Conservation (phyloP, 352 stramenopile genomes). For the Lagenidium sp. region DNA sequence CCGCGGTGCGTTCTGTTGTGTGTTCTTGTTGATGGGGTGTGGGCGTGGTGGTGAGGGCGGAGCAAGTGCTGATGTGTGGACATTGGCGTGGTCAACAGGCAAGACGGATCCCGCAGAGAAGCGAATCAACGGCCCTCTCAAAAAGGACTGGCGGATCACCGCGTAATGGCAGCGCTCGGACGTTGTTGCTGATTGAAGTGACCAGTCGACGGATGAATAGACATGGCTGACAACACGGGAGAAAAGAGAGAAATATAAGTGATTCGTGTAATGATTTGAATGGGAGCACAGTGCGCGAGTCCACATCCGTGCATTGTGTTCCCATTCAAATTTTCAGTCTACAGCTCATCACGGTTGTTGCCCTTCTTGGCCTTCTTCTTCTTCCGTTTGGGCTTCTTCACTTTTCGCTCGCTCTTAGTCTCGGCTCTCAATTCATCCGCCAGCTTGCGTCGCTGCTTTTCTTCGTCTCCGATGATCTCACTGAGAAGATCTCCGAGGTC, state of each 20-base stretch:
- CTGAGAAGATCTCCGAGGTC: constrained; percentile 55
- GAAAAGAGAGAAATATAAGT: no score
- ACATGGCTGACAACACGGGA: no score
- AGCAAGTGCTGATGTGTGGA: no score
- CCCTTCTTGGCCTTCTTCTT: constrained; percentile 21
- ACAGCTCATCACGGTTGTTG: background rate
- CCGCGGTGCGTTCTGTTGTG: constrained; percentile 36
- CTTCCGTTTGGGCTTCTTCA: constrained; percentile 17
- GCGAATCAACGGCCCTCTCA: constrained; percentile 68
- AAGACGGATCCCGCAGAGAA: constrained; percentile 63
- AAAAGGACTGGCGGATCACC: constrained; percentile 55
- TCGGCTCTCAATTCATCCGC: constrained; percentile 37
- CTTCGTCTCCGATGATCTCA: constrained; percentile 67
- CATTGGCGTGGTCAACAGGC: constrained; percentile 20
- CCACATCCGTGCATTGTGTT: no score
- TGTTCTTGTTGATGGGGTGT: background rate
- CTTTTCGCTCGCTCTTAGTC: constrained; percentile 4
- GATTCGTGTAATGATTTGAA: no score
- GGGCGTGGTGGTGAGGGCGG: background rate
- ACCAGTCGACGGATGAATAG: no score
- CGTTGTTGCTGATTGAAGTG: no score
- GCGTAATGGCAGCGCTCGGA: no score
- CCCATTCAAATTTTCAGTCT: no score
- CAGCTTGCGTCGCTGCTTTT: constrained; percentile 37
- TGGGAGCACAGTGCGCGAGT: no score